phyloP scores from a whole-genome alignment of 1,139 yeast species.

The Geotrichum bryndzae region DNA sequence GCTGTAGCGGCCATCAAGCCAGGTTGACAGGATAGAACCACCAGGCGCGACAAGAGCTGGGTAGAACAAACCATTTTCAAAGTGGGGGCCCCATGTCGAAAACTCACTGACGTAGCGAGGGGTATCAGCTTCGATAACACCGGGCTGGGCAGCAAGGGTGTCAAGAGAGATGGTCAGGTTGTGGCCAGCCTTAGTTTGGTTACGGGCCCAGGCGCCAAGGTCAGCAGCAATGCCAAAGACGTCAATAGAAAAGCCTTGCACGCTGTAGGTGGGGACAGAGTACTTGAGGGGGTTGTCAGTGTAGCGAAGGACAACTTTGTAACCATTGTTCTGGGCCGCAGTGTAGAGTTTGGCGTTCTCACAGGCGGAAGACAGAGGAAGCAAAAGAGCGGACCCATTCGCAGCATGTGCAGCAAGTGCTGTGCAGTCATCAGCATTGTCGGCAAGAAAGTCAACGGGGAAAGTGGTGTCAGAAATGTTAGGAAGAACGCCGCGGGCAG shows the following conservation, averaged over 20 bases:
- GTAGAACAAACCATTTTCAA: conserved; percentile 21
- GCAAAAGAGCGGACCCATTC: background rate
- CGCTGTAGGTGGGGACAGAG: conserved; percentile 4
- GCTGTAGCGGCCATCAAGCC: conserved; percentile 15
- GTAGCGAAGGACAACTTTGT: conserved; percentile 8
- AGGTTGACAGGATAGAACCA: conserved; percentile 22
- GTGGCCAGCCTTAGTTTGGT: conserved; percentile 1
- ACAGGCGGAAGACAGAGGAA: background rate
- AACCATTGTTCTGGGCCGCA: conserved; percentile 4
- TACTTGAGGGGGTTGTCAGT: conserved; percentile 1
- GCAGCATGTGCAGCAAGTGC: background rate
- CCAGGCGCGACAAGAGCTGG: conserved; percentile 26
- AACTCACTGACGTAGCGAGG: conserved; percentile 13
- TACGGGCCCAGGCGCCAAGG: conserved; percentile 12
- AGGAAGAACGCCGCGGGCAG: conserved; percentile 7
- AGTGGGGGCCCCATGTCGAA: conserved; percentile 24
- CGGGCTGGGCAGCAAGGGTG: conserved; percentile 1
- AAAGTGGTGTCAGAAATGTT: background rate
- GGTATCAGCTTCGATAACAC: too few species aligned
- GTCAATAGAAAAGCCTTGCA: conserved; percentile 4
- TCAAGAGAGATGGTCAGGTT: conserved; percentile 4
- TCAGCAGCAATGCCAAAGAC: conserved; percentile 6
- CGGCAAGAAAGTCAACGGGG: background rate
- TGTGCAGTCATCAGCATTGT: background rate
- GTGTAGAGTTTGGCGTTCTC: conserved; percentile 3